These are phyloP conservation scores for Diplocarpon mali DNA, from an alignment of 2,329 filamentous ascomycete species.

Conservation along the genomic window DNA sequence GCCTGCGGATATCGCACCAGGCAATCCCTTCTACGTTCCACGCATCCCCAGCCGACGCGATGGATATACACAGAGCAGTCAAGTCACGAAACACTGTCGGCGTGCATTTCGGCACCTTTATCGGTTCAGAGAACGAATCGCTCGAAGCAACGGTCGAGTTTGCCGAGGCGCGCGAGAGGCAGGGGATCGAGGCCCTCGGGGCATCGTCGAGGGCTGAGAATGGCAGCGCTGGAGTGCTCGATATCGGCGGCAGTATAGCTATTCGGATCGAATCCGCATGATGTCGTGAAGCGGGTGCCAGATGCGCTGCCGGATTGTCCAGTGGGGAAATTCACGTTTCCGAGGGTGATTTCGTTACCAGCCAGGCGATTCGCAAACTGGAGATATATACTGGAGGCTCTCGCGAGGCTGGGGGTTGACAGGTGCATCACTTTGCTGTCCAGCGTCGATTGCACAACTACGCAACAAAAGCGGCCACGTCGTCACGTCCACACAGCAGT, in stretches of 20 bases:
- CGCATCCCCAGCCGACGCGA: constrained; percentile 14
- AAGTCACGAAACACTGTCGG: constrained; percentile 12
- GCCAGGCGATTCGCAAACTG: too few relatives aligned
- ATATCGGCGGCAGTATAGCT: constrained; percentile 17
- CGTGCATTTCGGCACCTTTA: constrained; percentile 19
- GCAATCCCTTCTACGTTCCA: constrained; percentile 16
- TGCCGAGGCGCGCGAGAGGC: constrained; percentile 11
- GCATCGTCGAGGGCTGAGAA: neutral
- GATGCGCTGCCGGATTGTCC: too few relatives aligned
- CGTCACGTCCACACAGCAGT: too few relatives aligned
- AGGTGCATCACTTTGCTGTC: too few relatives aligned
- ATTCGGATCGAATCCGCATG: neutral
- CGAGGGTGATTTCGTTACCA: too few relatives aligned
- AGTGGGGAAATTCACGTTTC: too few relatives aligned
- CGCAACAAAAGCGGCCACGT: too few relatives aligned
- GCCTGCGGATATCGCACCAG: constrained; percentile 15
- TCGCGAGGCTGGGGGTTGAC: too few relatives aligned
- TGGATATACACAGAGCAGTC: constrained; percentile 15
- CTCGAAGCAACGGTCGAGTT: constrained; percentile 18
- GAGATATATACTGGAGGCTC: too few relatives aligned
- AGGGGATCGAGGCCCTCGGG: constrained; percentile 8
- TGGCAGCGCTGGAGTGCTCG: constrained; percentile 11
- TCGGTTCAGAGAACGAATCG: constrained; percentile 17
- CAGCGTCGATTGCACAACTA: too few relatives aligned
- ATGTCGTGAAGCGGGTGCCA: too few relatives aligned